Conservation (phyloP, 108 stramenopile species). For the Cyclotella distinguenda region DNA sequence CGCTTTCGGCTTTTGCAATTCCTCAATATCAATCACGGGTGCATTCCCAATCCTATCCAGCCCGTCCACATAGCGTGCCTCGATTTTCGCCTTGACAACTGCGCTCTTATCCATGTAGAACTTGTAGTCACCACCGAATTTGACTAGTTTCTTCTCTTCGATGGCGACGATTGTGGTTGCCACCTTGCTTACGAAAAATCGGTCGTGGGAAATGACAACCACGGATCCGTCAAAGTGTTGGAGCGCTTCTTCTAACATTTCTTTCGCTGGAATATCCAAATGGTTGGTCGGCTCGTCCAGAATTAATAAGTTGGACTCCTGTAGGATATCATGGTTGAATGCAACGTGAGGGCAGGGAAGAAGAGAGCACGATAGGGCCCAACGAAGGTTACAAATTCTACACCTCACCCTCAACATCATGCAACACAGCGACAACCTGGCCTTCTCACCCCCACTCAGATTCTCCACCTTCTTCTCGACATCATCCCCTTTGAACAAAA, state of each 20-base stretch:
- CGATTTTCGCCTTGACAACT: slow-evolving; percentile 83
- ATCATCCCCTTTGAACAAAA: slow-evolving; percentile 94
- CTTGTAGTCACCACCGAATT: slow-evolving; percentile 94
- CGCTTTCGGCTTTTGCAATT: slow-evolving; percentile 60
- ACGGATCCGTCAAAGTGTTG: slow-evolving; percentile 92
- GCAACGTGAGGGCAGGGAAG: background rate
- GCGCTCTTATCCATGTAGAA: slow-evolving; percentile 90
- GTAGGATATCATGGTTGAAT: background rate
- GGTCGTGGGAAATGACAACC: slow-evolving; percentile 93
- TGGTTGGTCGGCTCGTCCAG: slow-evolving; percentile 89
- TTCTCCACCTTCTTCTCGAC: slow-evolving; percentile 88
- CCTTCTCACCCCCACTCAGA: slow-evolving; percentile 96
- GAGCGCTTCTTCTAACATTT: slow-evolving; percentile 97
- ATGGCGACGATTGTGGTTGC: slow-evolving; percentile 94
- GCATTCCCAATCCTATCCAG: slow-evolving; percentile 72
- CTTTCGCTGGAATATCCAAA: slow-evolving; percentile 95
- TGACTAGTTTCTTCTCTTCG: slow-evolving; percentile 82
- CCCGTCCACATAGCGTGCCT: slow-evolving; percentile 79
- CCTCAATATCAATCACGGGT: slow-evolving; percentile 71
- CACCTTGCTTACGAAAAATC: slow-evolving; percentile 95
- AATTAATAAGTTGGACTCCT: slow-evolving; percentile 87
- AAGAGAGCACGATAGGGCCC: background rate
- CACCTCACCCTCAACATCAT: slow-evolving; percentile 81
- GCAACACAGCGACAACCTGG: slow-evolving; percentile 87
- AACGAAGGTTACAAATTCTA: background rate